phyloP scores from a whole-genome alignment of 495 filamentous ascomycete genomes.

The Cryomyces minteri region DNA sequence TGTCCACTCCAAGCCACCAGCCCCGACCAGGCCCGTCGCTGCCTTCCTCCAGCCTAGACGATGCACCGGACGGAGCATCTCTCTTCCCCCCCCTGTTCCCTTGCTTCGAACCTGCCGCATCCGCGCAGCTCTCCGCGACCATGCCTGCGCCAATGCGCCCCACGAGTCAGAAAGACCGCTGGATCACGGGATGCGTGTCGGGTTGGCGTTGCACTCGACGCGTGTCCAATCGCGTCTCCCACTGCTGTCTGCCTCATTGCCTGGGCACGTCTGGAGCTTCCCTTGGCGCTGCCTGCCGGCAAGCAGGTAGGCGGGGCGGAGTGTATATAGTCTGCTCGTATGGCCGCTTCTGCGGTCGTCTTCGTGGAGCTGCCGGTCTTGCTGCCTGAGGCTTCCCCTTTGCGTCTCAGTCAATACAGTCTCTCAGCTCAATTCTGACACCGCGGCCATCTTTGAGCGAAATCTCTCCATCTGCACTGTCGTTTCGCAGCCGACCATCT shows the following conservation, averaged over 20 bases:
- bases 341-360: neutral
- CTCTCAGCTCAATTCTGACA: neutral
- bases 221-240: constrained; percentile 13
- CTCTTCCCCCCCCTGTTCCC: constrained; percentile 24
- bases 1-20: too few relatives aligned
- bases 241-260: too few relatives aligned
- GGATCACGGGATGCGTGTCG: too few relatives aligned
- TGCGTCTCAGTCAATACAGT: neutral
- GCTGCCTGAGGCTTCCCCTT: constrained; percentile 4
- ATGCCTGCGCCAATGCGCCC: constrained; percentile 8
- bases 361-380: neutral
- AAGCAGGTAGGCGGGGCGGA: neutral
- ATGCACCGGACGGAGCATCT: too few relatives aligned
- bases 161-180: too few relatives aligned
- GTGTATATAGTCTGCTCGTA: neutral
- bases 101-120: too few relatives aligned
- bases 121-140: too few relatives aligned
- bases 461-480: neutral
- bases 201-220: too few relatives aligned
- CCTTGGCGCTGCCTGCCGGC: neutral
- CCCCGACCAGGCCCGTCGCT: too few relatives aligned
- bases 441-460: neutral
- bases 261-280: constrained; percentile 17
- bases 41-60: too few relatives aligned
- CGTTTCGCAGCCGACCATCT: neutral